Conservation (phyloP, 176 grass and related monocot species). For the Juncus inflexus region DNA sequence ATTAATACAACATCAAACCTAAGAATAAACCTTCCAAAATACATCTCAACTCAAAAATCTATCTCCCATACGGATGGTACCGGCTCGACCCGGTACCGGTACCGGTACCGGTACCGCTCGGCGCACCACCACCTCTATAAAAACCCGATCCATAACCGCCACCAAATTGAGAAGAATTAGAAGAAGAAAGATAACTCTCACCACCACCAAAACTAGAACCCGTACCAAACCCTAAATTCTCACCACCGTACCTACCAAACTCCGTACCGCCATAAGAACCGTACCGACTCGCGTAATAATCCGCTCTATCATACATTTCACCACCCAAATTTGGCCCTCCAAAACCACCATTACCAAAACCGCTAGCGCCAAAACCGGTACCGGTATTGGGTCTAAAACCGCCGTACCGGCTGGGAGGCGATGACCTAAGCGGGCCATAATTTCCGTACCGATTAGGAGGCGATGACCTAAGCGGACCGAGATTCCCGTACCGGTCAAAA, state of each 20-base stretch:
- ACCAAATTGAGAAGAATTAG: slow-evolving; percentile 44
- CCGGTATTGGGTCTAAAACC: slow-evolving; percentile 59
- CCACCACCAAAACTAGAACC: slow-evolving; percentile 25
- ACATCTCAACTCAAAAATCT: slow-evolving; percentile 5
- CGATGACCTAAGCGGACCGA: slow-evolving; percentile 52
- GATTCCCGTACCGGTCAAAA: slow-evolving; percentile 44
- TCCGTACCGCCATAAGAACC: slow-evolving; percentile 39
- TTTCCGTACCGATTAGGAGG: slow-evolving; percentile 52
- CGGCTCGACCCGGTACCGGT: slow-evolving; percentile 44
- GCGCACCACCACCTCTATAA: slow-evolving; percentile 62
- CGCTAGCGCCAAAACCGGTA: slow-evolving; percentile 58
- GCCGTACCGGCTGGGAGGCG: slow-evolving; percentile 57
- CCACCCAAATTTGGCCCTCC: slow-evolving; percentile 42
- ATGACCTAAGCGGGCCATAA: slow-evolving; percentile 54
- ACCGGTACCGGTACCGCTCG: slow-evolving; percentile 28
- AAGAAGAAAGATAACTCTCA: slow-evolving; percentile 69
- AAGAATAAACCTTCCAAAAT: too few species aligned
- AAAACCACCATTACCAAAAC: slow-evolving; percentile 45
- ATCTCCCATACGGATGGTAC: slow-evolving; percentile 84
- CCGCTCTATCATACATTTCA: slow-evolving; percentile 51
- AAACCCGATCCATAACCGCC: slow-evolving; percentile 18
- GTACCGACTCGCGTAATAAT: slow-evolving; percentile 51
- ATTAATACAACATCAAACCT: too few species aligned
- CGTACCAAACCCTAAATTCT: slow-evolving; percentile 36
- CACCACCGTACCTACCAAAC: slow-evolving; percentile 51